phyloP scores from a whole-genome alignment of 768 basidiomycete genomes.

The Kwoniella europaea region DNA sequence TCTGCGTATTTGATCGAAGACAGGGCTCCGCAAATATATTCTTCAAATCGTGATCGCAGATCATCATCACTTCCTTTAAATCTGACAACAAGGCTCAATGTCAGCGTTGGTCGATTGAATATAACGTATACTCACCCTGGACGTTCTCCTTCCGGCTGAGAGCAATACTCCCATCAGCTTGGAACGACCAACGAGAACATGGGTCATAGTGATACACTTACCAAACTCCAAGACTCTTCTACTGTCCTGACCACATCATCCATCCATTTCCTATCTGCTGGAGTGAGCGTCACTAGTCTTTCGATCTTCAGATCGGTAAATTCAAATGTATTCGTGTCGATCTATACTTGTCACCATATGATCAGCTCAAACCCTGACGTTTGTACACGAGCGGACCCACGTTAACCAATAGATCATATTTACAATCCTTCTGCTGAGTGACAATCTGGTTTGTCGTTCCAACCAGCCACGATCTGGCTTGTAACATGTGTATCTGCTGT shows the following conservation, averaged over 20 bases:
- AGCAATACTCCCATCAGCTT: background rate
- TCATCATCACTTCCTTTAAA: constrained; percentile 98
- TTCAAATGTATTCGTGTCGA: constrained; percentile 83
- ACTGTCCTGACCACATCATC: constrained; percentile 67
- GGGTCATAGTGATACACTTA: constrained; percentile 18
- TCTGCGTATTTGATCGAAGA: constrained; percentile 88
- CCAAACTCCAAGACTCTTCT: constrained; percentile 54
- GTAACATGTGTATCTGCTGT: constrained; percentile 88
- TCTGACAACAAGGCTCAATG: constrained; percentile 57
- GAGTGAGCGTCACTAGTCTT: constrained; percentile 75
- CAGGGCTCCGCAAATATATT: constrained; percentile 87
- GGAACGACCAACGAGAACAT: background rate
- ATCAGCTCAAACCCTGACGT: background rate
- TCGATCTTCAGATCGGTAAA: constrained; percentile 83
- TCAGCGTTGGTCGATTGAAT: background rate
- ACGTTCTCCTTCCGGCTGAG: constrained; percentile 28
- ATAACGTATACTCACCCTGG: constrained; percentile 9
- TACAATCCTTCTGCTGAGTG: constrained; percentile 81
- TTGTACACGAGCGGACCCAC: constrained; percentile 60
- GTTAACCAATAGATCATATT: constrained; percentile 83
- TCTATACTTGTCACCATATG: constrained; percentile 62
- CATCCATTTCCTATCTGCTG: constrained; percentile 97
- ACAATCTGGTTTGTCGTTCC: constrained; percentile 93
- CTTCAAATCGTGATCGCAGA: constrained; percentile 88
- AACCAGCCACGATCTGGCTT: constrained; percentile 77